A percentile compares a stretch with the other conserved stretches of the same genome.
These are phyloP conservation scores for Boletus albobrunnescens DNA, from an alignment of 1,284 basidiomycete genomes.

Conservation along the genomic window DNA sequence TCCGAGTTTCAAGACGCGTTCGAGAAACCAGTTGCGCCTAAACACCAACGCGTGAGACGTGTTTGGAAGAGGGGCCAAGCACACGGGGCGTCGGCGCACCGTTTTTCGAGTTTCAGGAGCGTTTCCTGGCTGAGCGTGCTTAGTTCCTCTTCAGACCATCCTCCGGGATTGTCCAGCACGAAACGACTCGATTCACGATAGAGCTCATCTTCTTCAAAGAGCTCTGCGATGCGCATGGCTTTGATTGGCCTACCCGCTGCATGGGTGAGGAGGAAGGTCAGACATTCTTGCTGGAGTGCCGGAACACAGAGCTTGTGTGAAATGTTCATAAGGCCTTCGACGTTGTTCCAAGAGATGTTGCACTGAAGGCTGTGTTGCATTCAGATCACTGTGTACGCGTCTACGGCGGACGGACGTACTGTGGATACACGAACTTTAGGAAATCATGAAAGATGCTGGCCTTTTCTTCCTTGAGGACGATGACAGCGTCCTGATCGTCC, in stretches of 20 bases:
- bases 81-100: conserved; percentile 43
- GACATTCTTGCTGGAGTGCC: conserved; percentile 73
- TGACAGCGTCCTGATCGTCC: conserved; percentile 64
- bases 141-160: conserved; percentile 79
- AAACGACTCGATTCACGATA: conserved; percentile 88
- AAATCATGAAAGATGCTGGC: conserved; percentile 83
- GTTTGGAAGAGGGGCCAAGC: background rate
- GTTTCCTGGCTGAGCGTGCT: conserved; percentile 76
- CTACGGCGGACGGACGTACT: conserved; percentile 45
- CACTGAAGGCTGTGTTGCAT: conserved; percentile 63
- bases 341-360: conserved; percentile 91
- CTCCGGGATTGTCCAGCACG: conserved; percentile 85
- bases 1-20: conserved; percentile 88
- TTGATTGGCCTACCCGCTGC: conserved; percentile 88
- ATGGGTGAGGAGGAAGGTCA: conserved; percentile 84
- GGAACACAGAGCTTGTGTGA: conserved; percentile 82
- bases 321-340: conserved; percentile 83
- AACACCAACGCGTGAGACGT: background rate
- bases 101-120: conserved; percentile 80
- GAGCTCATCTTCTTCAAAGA: conserved; percentile 82
- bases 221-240: conserved; percentile 85
- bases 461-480: conserved; percentile 79
- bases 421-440: conserved; percentile 81
- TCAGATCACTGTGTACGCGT: conserved; percentile 4
- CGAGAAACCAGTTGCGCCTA: conserved; percentile 87